phyloP scores from a whole-genome alignment of 495 filamentous ascomycete species.

The Aspergillus asperescens region DNA sequence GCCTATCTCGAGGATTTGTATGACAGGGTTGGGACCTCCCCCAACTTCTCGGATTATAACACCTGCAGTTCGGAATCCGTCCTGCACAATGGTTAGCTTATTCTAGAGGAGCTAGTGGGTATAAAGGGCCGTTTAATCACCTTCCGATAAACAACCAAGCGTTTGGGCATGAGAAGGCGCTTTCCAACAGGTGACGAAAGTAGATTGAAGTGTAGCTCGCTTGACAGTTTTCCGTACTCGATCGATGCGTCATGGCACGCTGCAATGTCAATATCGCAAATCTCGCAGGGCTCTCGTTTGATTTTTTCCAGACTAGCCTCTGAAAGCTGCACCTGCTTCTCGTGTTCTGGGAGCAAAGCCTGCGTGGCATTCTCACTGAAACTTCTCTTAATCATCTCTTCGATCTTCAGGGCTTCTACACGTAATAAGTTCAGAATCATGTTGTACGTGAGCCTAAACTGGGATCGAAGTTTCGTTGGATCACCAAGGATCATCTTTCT shows the following conservation, averaged over 20 bases:
- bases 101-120: not conserved
- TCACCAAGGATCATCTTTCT: conserved; percentile 94
- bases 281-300: conserved; percentile 74
- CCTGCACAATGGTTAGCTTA: conserved; percentile 38
- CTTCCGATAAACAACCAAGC: conserved; percentile 69
- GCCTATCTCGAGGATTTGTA: conserved; percentile 74
- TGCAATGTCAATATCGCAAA: conserved; percentile 76
- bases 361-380: conserved; percentile 99
- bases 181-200: conserved; percentile 71
- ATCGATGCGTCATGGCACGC: conserved; percentile 74
- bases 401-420: conserved; percentile 95
- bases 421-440: conserved; percentile 97
- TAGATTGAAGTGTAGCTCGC: conserved; percentile 66
- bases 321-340: conserved; percentile 87
- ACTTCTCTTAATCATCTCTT: conserved; percentile 99
- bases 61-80: conserved; percentile 73
- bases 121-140: conserved; percentile 25
- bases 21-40: conserved; percentile 52
- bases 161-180: conserved; percentile 65
- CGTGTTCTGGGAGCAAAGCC: conserved; percentile 87
- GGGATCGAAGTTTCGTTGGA: conserved; percentile 89
- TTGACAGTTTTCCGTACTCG: conserved; percentile 66
- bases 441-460: conserved; percentile 96
- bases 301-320: conserved; percentile 87
- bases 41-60: conserved; percentile 72